Evolutionary conservation across 1,284 basidiomycete genomes (phyloP), one percentile per base, ranked within the genome.

Genomic region (Pterula multifida): DNA sequence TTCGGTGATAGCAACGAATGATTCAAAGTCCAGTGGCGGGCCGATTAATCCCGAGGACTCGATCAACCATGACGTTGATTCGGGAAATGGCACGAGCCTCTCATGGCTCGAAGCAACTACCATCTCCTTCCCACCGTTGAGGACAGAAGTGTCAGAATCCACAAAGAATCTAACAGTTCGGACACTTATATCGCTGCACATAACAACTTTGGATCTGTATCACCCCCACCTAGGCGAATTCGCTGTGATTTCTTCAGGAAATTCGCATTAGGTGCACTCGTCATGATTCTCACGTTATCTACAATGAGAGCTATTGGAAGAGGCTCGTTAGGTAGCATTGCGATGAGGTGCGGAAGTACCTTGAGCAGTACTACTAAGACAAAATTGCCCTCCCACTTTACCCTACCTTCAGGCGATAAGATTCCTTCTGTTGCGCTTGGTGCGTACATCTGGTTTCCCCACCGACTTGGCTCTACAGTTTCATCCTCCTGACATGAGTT

Each of bases 381-480:
- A 6, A 51, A 48, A 26, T 59, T 81, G 13, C 75, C 76, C 0
- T 66, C 63, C 3, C 67, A 78, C 60, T 79, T 69, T 58, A 71
- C 67, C 0, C 64, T 83, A 12, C 76, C 77, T 3, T 79, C 77
- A 21, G 80, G 81, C 0, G 75, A 80, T 54, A 67, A 70, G 53
- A 81, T 83, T 39, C 81, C 81, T 0, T 69, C 73, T 11, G 70
- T 82, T 45, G 79, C 79, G 9, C 67, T 82, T 25, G 77, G 78
- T 76, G 63, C 42, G 61, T 36, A n/a, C n/a, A 4, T 12, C 25
- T n/a, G 9, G 13, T 26, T 11, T 21, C 19, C 2, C 12, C 57
- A 36, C 3, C 21, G 17, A 9, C 13, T 42, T n/a, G n/a, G 17
- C 11, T n/a, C n/a, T 35, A 9, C n/a, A 9, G 32, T 35, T 42